Conservation (phyloP, 1,284 basidiomycete genomes). For the Moniliella sp. region DNA sequence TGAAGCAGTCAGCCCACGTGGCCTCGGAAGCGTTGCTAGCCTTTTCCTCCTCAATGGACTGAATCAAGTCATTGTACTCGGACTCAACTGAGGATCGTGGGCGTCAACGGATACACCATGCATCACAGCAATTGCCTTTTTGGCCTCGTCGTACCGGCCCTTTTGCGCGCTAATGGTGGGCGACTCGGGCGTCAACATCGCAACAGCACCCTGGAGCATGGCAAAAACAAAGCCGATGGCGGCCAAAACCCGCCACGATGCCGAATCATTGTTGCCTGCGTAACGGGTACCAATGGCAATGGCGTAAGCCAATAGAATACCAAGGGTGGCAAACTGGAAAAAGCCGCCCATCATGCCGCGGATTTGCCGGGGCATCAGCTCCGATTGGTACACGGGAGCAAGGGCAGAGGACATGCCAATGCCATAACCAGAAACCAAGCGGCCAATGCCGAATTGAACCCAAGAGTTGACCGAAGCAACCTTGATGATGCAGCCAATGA, state of each 20-base stretch:
- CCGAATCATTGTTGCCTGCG: too few relatives aligned
- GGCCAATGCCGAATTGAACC: slow-evolving; percentile 42
- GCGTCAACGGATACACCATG: too few relatives aligned
- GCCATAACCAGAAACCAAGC: slow-evolving; percentile 42
- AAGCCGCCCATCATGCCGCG: slow-evolving; percentile 48
- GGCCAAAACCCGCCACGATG: slow-evolving; percentile 49
- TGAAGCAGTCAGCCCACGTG: slow-evolving; percentile 27
- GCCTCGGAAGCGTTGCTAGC: too few relatives aligned
- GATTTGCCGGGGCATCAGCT: slow-evolving; percentile 54
- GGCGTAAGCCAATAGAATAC: slow-evolving; percentile 51
- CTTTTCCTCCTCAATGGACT: slow-evolving; percentile 9
- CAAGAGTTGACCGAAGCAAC: slow-evolving; percentile 27
- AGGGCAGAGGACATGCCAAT: slow-evolving; percentile 42
- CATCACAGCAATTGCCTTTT: slow-evolving; percentile 40
- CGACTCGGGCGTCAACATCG: slow-evolving; percentile 53
- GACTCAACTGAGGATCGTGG: slow-evolving; percentile 21
- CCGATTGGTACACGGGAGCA: slow-evolving; percentile 54
- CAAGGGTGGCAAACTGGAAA: slow-evolving; percentile 56
- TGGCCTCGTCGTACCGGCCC: slow-evolving; percentile 42
- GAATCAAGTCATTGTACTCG: slow-evolving; percentile 25
- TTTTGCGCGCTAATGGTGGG: slow-evolving; percentile 46
- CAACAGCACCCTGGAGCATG: slow-evolving; percentile 46
- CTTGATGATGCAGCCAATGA: slow-evolving; percentile 47
- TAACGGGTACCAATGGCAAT: slow-evolving; percentile 31
- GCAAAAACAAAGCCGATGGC: slow-evolving; percentile 53